These are phyloP conservation scores for Suhomyces wounanorum DNA, from an alignment of 1,139 yeast species.

Conservation along the genomic window DNA sequence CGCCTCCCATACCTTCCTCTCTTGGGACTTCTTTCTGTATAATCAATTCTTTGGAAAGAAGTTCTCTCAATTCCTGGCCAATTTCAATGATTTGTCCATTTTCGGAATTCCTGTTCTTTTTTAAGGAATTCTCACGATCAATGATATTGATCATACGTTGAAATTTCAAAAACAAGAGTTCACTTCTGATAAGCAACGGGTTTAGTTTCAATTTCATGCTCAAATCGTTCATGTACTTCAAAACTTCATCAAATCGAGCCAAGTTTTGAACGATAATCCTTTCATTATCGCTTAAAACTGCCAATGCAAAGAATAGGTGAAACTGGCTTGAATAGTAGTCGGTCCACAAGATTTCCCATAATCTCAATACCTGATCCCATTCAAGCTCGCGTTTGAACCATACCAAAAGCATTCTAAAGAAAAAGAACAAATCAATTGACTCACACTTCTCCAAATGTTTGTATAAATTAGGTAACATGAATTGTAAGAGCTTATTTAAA, in stretches of 20 bases:
- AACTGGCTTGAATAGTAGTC: slow-evolving; percentile 84
- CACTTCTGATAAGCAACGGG: slow-evolving; percentile 77
- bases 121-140: slow-evolving; percentile 54
- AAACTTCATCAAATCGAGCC: slow-evolving; percentile 81
- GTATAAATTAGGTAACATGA: slow-evolving; percentile 84
- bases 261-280: slow-evolving; percentile 74
- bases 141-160: slow-evolving; percentile 76
- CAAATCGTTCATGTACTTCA: slow-evolving; percentile 90
- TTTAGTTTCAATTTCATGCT: slow-evolving; percentile 73
- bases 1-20: slow-evolving; percentile 52
- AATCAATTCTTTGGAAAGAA: slow-evolving; percentile 61
- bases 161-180: slow-evolving; percentile 76
- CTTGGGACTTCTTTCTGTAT: slow-evolving; percentile 65
- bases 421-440: slow-evolving; percentile 86
- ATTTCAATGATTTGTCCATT: slow-evolving; percentile 22
- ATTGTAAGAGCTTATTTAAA: slow-evolving; percentile 78
- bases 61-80: slow-evolving; percentile 54
- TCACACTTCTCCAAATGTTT: slow-evolving; percentile 85
- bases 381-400: slow-evolving; percentile 94
- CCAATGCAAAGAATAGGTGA: slow-evolving; percentile 82
- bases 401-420: slow-evolving; percentile 89
- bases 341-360: slow-evolving; percentile 95
- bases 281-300: slow-evolving; percentile 84
- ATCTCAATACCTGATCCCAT: slow-evolving; percentile 71
- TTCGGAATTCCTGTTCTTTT: slow-evolving; percentile 10